phyloP scores from a whole-genome alignment of 2,329 filamentous ascomycete species.

The Sporothrix luriei region DNA sequence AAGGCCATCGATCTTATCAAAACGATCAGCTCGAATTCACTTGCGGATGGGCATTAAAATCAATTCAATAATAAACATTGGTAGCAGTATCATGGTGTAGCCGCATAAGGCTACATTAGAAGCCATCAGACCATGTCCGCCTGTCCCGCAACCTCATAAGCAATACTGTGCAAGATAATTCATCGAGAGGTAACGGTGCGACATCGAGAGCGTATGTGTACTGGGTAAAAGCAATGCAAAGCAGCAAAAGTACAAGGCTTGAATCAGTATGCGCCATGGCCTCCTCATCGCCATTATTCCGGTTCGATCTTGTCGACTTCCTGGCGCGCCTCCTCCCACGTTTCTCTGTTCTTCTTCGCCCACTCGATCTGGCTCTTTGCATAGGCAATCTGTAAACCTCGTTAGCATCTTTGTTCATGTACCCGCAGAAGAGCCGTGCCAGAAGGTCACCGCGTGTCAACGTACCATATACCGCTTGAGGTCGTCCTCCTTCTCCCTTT shows the following conservation, averaged over 20 bases:
- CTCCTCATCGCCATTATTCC: slow-evolving; percentile 42
- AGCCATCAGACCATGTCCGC: background rate
- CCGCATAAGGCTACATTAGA: background rate
- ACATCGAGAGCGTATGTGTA: background rate
- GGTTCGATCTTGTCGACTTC: slow-evolving; percentile 88
- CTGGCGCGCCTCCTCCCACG: slow-evolving; percentile 85
- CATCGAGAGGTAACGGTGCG: background rate
- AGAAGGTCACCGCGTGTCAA: slow-evolving; percentile 31
- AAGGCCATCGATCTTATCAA: background rate
- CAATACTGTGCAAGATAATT: background rate
- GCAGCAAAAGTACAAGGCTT: background rate
- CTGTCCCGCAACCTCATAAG: background rate
- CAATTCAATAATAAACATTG: background rate
- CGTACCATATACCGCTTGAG: slow-evolving; percentile 92
- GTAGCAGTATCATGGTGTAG: background rate
- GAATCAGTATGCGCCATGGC: background rate
- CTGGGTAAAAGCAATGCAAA: background rate
- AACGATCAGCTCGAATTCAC: background rate
- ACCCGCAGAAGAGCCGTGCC: background rate
- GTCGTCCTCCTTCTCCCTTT: slow-evolving; percentile 93
- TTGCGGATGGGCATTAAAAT: too few relatives aligned
- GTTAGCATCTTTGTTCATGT: slow-evolving; percentile 36
- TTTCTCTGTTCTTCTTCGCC: slow-evolving; percentile 87
- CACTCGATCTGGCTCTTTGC: slow-evolving; percentile 91
- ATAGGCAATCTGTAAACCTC: slow-evolving; percentile 71